Evolutionary conservation across 2,329 filamentous ascomycete genomes (phyloP).

Genomic region (Hypoxylon sp.): DNA sequence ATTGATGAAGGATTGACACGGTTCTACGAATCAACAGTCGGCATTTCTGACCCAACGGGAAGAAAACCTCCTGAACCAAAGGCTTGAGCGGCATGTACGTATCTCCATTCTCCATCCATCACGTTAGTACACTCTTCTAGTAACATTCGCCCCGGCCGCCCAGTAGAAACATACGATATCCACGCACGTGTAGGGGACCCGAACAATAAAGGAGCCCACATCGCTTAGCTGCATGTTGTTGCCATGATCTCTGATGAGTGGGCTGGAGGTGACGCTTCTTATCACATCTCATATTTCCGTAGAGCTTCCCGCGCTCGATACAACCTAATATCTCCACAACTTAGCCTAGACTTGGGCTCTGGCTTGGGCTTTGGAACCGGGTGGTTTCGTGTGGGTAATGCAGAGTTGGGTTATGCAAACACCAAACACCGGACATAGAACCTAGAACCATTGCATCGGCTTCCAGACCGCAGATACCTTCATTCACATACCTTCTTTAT

Average conservation of each 20-base stretch:
- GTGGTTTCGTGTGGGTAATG: not conserved
- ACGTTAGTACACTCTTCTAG: not conserved
- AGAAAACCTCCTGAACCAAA: conserved; percentile 22
- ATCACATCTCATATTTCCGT: conserved; percentile 9
- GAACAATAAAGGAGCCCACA: conserved; percentile 7
- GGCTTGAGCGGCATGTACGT: not conserved
- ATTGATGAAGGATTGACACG: conserved; percentile 25
- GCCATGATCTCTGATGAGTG: conserved; percentile 7
- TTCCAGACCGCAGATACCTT: not conserved
- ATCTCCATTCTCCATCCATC: conserved; percentile 1
- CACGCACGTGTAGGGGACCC: conserved; percentile 26
- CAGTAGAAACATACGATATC: conserved; percentile 8
- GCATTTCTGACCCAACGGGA: conserved; percentile 20
- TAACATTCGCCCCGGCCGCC: not conserved
- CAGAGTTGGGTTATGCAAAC: conserved; percentile 16
- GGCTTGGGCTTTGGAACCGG: conserved; percentile 15
- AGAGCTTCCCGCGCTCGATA: not conserved
- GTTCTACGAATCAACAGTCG: conserved; percentile 29
- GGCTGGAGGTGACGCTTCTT: not conserved
- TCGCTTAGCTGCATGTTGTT: conserved; percentile 13
- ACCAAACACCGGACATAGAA: conserved; percentile 3
- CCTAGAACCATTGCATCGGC: conserved; percentile 1
- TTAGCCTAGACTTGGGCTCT: conserved; percentile 2
- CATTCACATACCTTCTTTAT: not conserved
- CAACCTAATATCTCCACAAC: conserved; percentile 3